Conservation (phyloP, 2,329 filamentous ascomycete species). For the Aspergillus latus region DNA sequence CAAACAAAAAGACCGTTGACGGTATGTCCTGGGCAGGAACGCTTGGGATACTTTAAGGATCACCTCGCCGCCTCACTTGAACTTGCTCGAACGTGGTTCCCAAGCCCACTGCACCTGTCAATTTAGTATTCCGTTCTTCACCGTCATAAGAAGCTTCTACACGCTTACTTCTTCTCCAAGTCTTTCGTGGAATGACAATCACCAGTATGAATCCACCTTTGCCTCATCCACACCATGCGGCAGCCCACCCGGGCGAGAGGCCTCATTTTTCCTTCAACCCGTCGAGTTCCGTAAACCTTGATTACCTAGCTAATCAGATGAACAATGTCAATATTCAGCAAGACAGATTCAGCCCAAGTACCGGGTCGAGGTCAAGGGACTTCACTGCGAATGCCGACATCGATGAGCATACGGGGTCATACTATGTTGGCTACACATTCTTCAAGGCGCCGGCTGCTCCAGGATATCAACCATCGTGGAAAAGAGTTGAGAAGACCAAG, state of each 20-base stretch:
- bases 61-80: background rate
- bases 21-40: background rate
- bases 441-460: slow-evolving; percentile 32
- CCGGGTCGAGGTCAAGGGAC: slow-evolving; percentile 4
- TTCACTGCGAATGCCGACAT: slow-evolving; percentile 9
- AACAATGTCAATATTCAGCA: slow-evolving; percentile 19
- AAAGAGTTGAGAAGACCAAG: slow-evolving; percentile 26
- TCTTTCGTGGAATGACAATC: slow-evolving; percentile 16
- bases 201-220: slow-evolving; percentile 23
- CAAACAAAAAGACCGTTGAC: slow-evolving; percentile 9
- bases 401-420: slow-evolving; percentile 18
- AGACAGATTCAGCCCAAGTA: slow-evolving; percentile 8
- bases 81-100: background rate
- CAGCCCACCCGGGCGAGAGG: slow-evolving; percentile 15
- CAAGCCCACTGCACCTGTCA: background rate
- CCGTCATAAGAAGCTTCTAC: background rate
- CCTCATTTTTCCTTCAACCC: slow-evolving; percentile 17
- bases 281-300: slow-evolving; percentile 10
- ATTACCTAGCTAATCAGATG: slow-evolving; percentile 21
- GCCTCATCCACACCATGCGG: slow-evolving; percentile 18
- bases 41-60: slow-evolving; percentile 9
- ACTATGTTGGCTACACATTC: slow-evolving; percentile 38
- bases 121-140: background rate
- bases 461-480: slow-evolving; percentile 33
- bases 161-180: background rate